Percentiles rank a stretch among this genome's conserved stretches.
These are phyloP conservation scores for Psidium friedrichsthalianum DNA, from an alignment of 345 rosid genomes.

Conservation along the genomic window DNA sequence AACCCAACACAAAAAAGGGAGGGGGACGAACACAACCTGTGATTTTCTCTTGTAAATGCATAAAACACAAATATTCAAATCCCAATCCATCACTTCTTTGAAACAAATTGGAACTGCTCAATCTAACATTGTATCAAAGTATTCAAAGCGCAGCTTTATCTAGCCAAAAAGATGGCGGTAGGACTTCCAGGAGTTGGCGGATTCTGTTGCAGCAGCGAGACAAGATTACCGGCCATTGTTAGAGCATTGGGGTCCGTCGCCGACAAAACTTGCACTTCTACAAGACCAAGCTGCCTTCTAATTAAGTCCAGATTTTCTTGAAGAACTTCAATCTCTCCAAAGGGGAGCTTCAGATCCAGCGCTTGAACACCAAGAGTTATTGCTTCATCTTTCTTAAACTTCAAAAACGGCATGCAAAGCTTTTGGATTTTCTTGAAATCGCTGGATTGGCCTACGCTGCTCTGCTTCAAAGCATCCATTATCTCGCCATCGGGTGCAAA, in stretches of 20 bases:
- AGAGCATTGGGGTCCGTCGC: conserved; percentile 29
- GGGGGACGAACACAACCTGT: neutral
- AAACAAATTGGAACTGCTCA: neutral
- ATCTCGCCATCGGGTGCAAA: conserved; percentile 68
- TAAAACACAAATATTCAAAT: neutral
- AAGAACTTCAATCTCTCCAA: conserved; percentile 83
- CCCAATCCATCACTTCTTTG: neutral
- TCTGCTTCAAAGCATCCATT: conserved; percentile 41
- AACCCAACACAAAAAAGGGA: neutral
- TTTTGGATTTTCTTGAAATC: conserved; percentile 60
- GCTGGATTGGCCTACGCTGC: conserved; percentile 38
- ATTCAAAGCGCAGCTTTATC: conserved; percentile 15
- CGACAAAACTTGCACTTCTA: conserved; percentile 48
- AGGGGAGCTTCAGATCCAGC: conserved; percentile 68
- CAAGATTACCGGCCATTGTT: conserved; percentile 46
- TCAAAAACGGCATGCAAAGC: conserved; percentile 82
- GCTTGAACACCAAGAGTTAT: conserved; percentile 55
- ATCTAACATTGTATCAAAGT: neutral
- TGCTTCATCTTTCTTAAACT: conserved; percentile 78
- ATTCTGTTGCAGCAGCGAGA: conserved; percentile 38
- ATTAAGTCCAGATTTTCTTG: conserved; percentile 64
- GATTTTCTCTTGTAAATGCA: neutral
- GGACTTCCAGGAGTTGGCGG: conserved; percentile 86
- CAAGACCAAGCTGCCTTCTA: conserved; percentile 66
- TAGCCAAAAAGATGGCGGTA: conserved; percentile 56